Evolutionary conservation across 257 asterid species (phyloP), one percentile per base, ranked within the genome.

Genomic region (Solanum habrochaites): DNA sequence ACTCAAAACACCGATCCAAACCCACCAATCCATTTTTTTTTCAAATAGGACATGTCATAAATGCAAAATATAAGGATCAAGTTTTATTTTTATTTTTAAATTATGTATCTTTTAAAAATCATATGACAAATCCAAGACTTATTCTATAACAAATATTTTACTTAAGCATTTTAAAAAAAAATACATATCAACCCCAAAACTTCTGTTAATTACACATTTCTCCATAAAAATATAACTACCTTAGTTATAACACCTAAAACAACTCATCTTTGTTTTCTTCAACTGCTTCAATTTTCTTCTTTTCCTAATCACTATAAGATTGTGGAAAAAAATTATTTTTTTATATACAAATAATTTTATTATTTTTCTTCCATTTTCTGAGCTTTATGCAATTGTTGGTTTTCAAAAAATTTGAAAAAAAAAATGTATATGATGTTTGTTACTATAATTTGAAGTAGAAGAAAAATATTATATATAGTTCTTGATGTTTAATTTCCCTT

Each of bases 231-330:
- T 29, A 14, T 69, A 21, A 82, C 21, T 89, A 47, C 56, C 81
- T 80, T 88, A 85, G 94, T 90, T 94, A 90, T 67, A 91, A 87
- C 95, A 89, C 93, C 89, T 90, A 60, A 86, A 93, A 89, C 97
- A 88, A 92, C 94, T 45, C 85, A 70, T 37, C 64, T 52, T 27
- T 5, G 32, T 89, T 88, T 58, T 74, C 37, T 83, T 87, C 83
- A 85, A 66, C 88, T 86, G 56, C 67, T 81, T 15, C 39, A 45
- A 52, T 82, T 83, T 56, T 69, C 40, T 29, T 8, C 84, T 47
- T 47, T 47, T 27, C 67, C 64, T 27, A 42, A 29, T 8, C 40
- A 49, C 66, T n/a, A n/a, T n/a, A 42, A 23, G n/a, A 0, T 75
- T n/a, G 32, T 15, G 12, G 3, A 8, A 43, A 78, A 78, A 12